Evolutionary conservation across 1,284 basidiomycete species (phyloP).

Genomic region (Pholiota adiposa): DNA sequence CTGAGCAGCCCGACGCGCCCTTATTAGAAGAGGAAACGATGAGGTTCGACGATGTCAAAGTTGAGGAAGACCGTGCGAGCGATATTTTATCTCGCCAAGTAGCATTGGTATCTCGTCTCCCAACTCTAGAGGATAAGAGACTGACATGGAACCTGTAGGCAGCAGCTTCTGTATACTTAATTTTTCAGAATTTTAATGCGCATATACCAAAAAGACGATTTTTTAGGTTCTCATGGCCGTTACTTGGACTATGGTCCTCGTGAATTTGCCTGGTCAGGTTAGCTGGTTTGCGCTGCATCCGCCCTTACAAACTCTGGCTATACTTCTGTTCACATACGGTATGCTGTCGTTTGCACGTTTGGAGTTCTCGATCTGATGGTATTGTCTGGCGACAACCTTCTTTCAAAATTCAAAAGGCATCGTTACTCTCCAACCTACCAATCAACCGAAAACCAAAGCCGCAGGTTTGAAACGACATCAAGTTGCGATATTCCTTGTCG

Average conservation of each 20-base stretch:
- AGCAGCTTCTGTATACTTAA: slow-evolving; percentile 16
- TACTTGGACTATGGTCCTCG: slow-evolving; percentile 55
- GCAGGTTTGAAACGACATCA: slow-evolving; percentile 70
- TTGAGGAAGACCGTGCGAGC: slow-evolving; percentile 18
- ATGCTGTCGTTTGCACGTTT: slow-evolving; percentile 11
- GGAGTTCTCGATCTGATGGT: not conserved
- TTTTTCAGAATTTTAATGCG: not conserved
- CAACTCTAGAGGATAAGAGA: too few species aligned
- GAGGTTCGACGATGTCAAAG: slow-evolving; percentile 11
- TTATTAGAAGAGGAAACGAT: slow-evolving; percentile 2
- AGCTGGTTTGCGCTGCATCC: slow-evolving; percentile 74
- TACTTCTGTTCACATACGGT: slow-evolving; percentile 66
- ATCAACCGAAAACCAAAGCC: slow-evolving; percentile 65
- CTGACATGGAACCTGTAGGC: slow-evolving; percentile 11
- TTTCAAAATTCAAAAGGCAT: slow-evolving; percentile 52
- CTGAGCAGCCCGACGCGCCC: not conserved
- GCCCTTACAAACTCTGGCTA: slow-evolving; percentile 57
- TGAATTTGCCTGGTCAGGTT: slow-evolving; percentile 48
- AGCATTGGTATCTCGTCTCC: slow-evolving; percentile 22
- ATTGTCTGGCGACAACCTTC: too few species aligned
- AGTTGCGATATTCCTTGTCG: slow-evolving; percentile 54
- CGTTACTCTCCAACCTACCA: slow-evolving; percentile 75
- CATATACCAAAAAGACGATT: too few species aligned
- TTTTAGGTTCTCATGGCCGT: slow-evolving; percentile 21
- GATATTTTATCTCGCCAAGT: slow-evolving; percentile 19